These are phyloP conservation scores for Auricularia auricula-judae DNA, from an alignment of 768 basidiomycete species.

Conservation along the genomic window DNA sequence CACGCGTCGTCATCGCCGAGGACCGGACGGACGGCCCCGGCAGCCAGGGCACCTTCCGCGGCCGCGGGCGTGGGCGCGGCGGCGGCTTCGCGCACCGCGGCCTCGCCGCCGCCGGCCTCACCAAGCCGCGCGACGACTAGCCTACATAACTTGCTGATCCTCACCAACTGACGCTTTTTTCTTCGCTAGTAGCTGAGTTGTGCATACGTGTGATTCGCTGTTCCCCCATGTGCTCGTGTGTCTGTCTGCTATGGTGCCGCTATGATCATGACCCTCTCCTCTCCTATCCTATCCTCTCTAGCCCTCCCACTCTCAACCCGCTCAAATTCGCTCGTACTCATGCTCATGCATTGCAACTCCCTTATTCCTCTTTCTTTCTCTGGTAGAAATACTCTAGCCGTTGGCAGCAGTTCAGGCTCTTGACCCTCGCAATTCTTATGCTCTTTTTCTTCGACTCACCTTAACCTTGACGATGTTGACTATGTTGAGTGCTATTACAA, in stretches of 20 bases:
- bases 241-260: neutral
- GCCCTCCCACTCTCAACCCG: neutral
- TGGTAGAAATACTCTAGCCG: neutral
- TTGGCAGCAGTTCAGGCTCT: neutral
- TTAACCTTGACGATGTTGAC: too few species aligned
- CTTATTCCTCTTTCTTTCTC: neutral
- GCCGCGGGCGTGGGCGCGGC: conserved; percentile 38
- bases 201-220: neutral
- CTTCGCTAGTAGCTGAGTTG: neutral
- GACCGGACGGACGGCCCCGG: conserved; percentile 26
- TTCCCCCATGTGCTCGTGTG: neutral
- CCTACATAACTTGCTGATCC: neutral
- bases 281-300: neutral
- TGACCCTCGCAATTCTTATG: neutral
- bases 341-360: neutral
- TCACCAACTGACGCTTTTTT: too few species aligned
- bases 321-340: neutral
- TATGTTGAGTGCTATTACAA: too few species aligned
- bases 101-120: conserved; percentile 58
- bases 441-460: neutral
- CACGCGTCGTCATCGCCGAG: conserved; percentile 65
- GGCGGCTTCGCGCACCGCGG: conserved; percentile 53
- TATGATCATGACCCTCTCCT: too few species aligned
- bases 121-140: neutral
- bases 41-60: conserved; percentile 28